phyloP scores from a whole-genome alignment of 129 eudicot genomes.

The Daucus carota region DH1_v3.0 NC_030384.2:33642001-33642500 shows the following conservation, averaged over 20 bases:
- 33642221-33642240: too few relatives aligned
- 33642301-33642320: neutral
- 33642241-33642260: neutral
- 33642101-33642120: too few relatives aligned
- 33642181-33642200: too few relatives aligned
- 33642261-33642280: neutral
- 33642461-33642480: neutral
- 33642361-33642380: neutral
- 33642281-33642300: neutral
- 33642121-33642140: too few relatives aligned
- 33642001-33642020: too few relatives aligned
- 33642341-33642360: neutral
- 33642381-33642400: neutral
- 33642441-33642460: neutral
- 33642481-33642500: neutral
- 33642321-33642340: neutral
- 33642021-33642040: neutral
- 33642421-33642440: neutral
- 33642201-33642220: neutral
- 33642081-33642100: too few relatives aligned
- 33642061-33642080: too few relatives aligned
- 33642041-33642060: too few relatives aligned
- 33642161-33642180: neutral
- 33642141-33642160: too few relatives aligned
- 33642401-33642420: neutral